Evolutionary conservation across 2,329 filamentous ascomycete species (phyloP).

Genomic region (Cytospora piceae): DNA sequence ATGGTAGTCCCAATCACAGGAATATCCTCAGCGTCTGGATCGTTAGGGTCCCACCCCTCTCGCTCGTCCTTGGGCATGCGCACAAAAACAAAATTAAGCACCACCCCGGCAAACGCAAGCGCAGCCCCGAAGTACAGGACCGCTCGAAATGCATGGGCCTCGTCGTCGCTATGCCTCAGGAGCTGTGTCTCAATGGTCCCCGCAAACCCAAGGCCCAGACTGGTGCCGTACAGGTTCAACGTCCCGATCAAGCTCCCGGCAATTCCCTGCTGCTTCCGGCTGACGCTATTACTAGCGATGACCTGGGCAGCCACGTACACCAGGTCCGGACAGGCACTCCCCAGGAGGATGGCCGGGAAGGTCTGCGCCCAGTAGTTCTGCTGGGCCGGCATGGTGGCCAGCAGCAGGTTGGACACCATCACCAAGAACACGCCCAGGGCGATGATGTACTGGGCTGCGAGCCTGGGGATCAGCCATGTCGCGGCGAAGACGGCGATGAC

Average conservation of each 20-base stretch:
- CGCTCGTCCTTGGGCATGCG: conserved; percentile 46
- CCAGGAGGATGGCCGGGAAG: conserved; percentile 44
- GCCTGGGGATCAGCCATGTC: conserved; percentile 50
- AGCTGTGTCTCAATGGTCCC: conserved; percentile 41
- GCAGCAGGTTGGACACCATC: conserved; percentile 39
- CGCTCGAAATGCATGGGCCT: conserved; percentile 42
- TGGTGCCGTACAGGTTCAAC: conserved; percentile 40
- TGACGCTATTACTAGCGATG: conserved; percentile 56
- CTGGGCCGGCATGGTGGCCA: conserved; percentile 50
- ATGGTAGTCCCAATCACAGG: conserved; percentile 4
- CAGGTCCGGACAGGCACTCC: conserved; percentile 50
- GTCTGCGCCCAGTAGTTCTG: conserved; percentile 49
- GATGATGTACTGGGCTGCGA: conserved; percentile 53
- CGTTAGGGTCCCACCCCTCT: conserved; percentile 38
- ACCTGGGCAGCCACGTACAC: conserved; percentile 56
- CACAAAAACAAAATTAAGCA: conserved; percentile 44
- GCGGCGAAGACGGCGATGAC: conserved; percentile 44
- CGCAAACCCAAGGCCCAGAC: conserved; percentile 40
- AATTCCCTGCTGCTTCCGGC: conserved; percentile 52
- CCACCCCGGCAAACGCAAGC: conserved; percentile 40
- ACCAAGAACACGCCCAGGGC: conserved; percentile 45
- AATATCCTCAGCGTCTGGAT: conserved; percentile 5
- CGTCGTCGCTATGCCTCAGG: conserved; percentile 16
- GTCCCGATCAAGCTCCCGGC: conserved; percentile 53
- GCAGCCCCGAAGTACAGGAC: conserved; percentile 48